Evolutionary conservation across 2,329 filamentous ascomycete species (phyloP).

Genomic region (Ambrosiella cleistominuta): DNA sequence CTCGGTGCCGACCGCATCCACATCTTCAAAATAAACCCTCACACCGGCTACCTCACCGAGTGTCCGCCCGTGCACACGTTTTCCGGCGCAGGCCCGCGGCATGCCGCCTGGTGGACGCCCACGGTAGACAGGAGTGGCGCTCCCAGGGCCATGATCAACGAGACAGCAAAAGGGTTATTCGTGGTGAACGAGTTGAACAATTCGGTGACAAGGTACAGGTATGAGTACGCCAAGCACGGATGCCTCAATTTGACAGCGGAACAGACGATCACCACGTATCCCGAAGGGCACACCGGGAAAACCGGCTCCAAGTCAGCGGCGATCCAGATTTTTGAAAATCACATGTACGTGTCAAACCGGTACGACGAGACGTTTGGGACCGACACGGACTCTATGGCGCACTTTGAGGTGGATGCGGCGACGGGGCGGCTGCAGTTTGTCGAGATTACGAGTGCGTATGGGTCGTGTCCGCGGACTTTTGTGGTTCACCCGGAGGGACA

Average conservation of each 20-base stretch:
- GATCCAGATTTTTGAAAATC: slow-evolving; percentile 34
- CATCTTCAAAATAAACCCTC: slow-evolving; percentile 31
- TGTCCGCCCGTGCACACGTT: slow-evolving; percentile 26
- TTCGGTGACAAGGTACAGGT: slow-evolving; percentile 32
- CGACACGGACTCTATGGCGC: slow-evolving; percentile 37
- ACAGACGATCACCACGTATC: slow-evolving; percentile 30
- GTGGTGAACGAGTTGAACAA: slow-evolving; percentile 32
- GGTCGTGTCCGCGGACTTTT: slow-evolving; percentile 45
- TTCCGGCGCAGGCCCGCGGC: slow-evolving; percentile 34
- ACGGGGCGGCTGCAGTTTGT: slow-evolving; percentile 34
- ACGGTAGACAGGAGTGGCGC: slow-evolving; percentile 14
- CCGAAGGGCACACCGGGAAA: slow-evolving; percentile 24
- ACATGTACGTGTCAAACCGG: slow-evolving; percentile 44
- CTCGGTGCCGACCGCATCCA: slow-evolving; percentile 37
- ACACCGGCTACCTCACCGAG: slow-evolving; percentile 27
- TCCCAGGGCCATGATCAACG: background rate
- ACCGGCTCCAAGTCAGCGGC: slow-evolving; percentile 35
- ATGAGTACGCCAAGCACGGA: slow-evolving; percentile 26
- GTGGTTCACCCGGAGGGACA: slow-evolving; percentile 40
- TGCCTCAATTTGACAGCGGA: slow-evolving; percentile 30
- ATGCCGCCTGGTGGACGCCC: slow-evolving; percentile 32
- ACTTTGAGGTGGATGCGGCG: slow-evolving; percentile 27
- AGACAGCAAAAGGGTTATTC: slow-evolving; percentile 18
- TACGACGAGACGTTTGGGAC: slow-evolving; percentile 39
- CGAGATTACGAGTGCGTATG: slow-evolving; percentile 37